phyloP scores from a whole-genome alignment of 306 rosid species.

The Ceratonia siliqua region DNA sequence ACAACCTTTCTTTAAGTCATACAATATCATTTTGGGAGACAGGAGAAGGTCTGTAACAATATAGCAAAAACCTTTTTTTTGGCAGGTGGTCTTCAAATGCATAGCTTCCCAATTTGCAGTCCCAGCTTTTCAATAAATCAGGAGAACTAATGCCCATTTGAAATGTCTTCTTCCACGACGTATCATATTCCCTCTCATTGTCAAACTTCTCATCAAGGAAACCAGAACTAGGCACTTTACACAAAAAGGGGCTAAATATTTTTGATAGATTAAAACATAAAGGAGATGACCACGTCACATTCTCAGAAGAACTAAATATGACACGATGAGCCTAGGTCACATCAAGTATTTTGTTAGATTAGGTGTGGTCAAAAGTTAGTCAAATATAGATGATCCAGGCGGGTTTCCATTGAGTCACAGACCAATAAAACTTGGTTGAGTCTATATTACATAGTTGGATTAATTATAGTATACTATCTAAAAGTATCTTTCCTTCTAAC shows the following conservation, averaged over 20 bases:
- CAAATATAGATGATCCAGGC: constrained; percentile 18
- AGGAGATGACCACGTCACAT: neutral
- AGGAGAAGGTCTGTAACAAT: constrained; percentile 4
- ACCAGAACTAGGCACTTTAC: constrained; percentile 45
- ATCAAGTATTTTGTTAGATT: neutral
- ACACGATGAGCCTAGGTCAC: constrained; percentile 9
- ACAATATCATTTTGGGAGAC: constrained; percentile 26
- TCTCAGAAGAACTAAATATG: constrained; percentile 23
- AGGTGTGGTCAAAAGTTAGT: constrained; percentile 20
- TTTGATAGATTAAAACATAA: constrained; percentile 5
- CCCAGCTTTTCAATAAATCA: constrained; percentile 40
- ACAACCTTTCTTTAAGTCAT: constrained; percentile 32
- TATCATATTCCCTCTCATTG: constrained; percentile 49
- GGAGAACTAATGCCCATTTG: constrained; percentile 41
- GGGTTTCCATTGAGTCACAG: constrained; percentile 25
- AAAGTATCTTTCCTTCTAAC: neutral
- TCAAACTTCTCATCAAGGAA: constrained; percentile 49
- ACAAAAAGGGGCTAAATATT: constrained; percentile 8
- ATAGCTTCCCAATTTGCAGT: constrained; percentile 37
- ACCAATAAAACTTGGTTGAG: constrained; percentile 3
- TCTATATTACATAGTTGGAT: neutral
- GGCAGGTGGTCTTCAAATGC: constrained; percentile 55
- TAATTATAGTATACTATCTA: neutral
- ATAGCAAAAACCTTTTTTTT: constrained; percentile 45
- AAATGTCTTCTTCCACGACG: constrained; percentile 53